Percentiles rank a stretch among this genome's conserved stretches.
Evolutionary conservation across 2,329 filamentous ascomycete genomes (phyloP).

Genomic region (Chaetomium olivaceum): DNA sequence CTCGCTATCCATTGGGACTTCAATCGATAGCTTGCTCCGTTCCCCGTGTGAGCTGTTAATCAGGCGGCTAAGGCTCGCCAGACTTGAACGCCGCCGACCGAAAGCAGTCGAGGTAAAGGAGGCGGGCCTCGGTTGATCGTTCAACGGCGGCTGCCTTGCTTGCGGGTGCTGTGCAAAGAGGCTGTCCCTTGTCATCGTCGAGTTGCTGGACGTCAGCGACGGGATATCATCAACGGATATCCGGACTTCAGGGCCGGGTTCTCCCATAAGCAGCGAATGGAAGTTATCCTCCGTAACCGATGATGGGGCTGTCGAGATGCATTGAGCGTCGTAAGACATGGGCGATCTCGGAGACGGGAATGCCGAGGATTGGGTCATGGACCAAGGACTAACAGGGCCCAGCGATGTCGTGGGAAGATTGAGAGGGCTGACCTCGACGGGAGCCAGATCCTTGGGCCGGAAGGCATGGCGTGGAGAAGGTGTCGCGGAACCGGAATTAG

Average conservation of each 20-base stretch:
- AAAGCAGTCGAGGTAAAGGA: constrained; percentile 64
- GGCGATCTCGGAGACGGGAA: constrained; percentile 69
- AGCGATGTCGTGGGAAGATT: constrained; percentile 47
- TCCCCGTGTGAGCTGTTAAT: constrained; percentile 75
- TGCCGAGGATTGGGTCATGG: constrained; percentile 64
- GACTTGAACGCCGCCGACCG: constrained; percentile 70
- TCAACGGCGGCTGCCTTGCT: constrained; percentile 50
- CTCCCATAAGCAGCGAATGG: constrained; percentile 70
- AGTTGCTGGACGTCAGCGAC: constrained; percentile 73
- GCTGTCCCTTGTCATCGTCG: constrained; percentile 73
- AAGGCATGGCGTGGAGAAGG: constrained; percentile 48
- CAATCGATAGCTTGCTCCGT: constrained; percentile 71
- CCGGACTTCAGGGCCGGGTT: constrained; percentile 70
- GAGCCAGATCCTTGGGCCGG: constrained; percentile 49
- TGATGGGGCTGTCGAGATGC: constrained; percentile 73
- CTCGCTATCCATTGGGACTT: constrained; percentile 60
- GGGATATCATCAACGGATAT: constrained; percentile 72
- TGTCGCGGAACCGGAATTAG: constrained; percentile 45
- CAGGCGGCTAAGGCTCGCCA: constrained; percentile 74
- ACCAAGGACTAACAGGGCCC: constrained; percentile 63
- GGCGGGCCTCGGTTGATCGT: constrained; percentile 57
- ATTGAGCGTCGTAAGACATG: constrained; percentile 69
- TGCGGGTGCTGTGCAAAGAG: constrained; percentile 46
- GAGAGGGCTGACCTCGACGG: constrained; percentile 53
- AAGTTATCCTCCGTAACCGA: constrained; percentile 72